Evolutionary conservation across 768 basidiomycete species (phyloP).

Genomic region (Termitomyces sp.): DNA sequence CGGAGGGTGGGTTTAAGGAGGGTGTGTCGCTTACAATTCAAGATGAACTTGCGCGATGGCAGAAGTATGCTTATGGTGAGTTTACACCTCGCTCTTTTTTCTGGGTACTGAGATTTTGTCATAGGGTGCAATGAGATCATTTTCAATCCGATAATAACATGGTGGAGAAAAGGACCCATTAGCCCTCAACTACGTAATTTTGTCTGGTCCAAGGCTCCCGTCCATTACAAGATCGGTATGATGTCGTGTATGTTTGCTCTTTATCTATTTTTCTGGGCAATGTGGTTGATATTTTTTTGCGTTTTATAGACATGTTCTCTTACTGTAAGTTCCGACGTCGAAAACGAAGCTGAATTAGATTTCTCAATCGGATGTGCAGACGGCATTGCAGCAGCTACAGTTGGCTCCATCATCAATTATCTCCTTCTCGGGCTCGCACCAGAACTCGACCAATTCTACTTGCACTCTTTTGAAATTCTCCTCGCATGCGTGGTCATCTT

Average conservation of each 20-base stretch:
- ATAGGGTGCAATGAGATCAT: slow-evolving; percentile 71
- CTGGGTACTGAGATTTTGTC: slow-evolving; percentile 1
- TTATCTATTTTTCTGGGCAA: not conserved
- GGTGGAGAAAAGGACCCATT: slow-evolving; percentile 79
- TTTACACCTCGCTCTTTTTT: slow-evolving; percentile 1
- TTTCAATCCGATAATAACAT: slow-evolving; percentile 78
- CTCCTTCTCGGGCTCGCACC: slow-evolving; percentile 68
- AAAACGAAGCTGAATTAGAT: not conserved
- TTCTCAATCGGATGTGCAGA: slow-evolving; percentile 26
- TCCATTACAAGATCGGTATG: slow-evolving; percentile 83
- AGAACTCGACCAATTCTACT: slow-evolving; percentile 69
- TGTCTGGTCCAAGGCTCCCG: slow-evolving; percentile 71
- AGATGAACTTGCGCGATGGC: slow-evolving; percentile 90
- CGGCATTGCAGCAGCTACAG: slow-evolving; percentile 65
- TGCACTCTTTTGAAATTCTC: slow-evolving; percentile 79
- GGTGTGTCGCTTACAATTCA: slow-evolving; percentile 84
- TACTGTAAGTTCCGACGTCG: slow-evolving; percentile 32
- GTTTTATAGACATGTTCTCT: slow-evolving; percentile 41
- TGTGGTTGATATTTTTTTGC: not conserved
- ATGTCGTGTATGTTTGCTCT: slow-evolving; percentile 51
- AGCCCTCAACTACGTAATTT: slow-evolving; percentile 70
- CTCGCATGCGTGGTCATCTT: slow-evolving; percentile 78
- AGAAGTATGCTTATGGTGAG: slow-evolving; percentile 64
- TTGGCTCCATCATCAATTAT: slow-evolving; percentile 71
- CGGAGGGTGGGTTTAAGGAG: slow-evolving; percentile 82